These are phyloP conservation scores for Alternaria sp. DNA, from an alignment of 2,329 filamentous ascomycete species.

Conservation along the genomic window DNA sequence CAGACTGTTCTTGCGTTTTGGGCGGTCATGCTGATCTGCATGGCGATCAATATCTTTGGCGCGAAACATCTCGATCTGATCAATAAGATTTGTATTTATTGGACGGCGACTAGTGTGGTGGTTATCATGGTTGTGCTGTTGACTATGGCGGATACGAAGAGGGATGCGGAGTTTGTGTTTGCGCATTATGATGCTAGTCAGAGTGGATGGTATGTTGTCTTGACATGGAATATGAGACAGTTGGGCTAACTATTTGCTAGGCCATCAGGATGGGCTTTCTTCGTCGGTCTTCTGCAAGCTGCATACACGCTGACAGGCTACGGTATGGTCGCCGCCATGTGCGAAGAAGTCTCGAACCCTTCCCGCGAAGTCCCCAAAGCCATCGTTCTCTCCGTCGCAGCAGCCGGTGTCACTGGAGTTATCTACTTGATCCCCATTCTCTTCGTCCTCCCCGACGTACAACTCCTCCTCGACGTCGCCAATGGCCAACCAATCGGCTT, in stretches of 20 bases:
- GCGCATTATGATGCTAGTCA: conserved; percentile 69
- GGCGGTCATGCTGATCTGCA: conserved; percentile 72
- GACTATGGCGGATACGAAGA: conserved; percentile 63
- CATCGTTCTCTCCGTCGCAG: conserved; percentile 72
- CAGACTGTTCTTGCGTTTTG: conserved; percentile 76
- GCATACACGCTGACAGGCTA: conserved; percentile 69
- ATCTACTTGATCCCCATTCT: conserved; percentile 76
- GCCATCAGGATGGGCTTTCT: conserved; percentile 74
- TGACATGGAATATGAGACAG: background rate
- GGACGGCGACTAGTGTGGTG: conserved; percentile 70
- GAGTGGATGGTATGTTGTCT: conserved; percentile 63
- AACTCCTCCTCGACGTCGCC: conserved; percentile 67
- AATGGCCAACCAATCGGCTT: conserved; percentile 78
- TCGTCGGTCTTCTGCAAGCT: conserved; percentile 72
- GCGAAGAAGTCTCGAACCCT: conserved; percentile 73
- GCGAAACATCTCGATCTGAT: conserved; percentile 69
- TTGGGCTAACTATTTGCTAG: conserved; percentile 30
- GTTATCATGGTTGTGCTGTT: conserved; percentile 73
- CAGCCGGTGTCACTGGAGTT: conserved; percentile 69
- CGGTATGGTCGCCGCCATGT: conserved; percentile 75
- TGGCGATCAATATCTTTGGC: conserved; percentile 69
- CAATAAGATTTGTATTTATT: conserved; percentile 76
- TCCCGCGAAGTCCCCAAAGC: conserved; percentile 73
- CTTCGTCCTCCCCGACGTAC: conserved; percentile 74
- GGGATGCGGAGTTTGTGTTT: conserved; percentile 70